These are phyloP conservation scores for Botryotinia globosa DNA, from an alignment of 2,329 filamentous ascomycete species.

Conservation along the genomic window DNA sequence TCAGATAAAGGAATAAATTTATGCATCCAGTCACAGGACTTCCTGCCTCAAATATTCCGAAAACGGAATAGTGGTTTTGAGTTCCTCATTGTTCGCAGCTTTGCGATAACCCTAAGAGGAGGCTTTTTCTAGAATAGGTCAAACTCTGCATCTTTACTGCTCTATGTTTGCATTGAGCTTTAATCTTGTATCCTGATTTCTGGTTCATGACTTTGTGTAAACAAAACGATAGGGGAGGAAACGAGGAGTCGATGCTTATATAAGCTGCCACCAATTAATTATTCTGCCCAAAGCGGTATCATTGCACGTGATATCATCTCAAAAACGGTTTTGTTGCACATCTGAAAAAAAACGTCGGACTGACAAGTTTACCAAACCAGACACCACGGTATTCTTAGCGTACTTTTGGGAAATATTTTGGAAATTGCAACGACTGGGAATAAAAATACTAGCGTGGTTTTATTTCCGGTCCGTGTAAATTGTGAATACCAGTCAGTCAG, in stretches of 20 bases:
- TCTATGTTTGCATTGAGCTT: neutral
- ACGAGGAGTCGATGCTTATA: neutral
- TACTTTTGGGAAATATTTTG: neutral
- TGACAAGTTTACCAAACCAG: neutral
- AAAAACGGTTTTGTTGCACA: neutral
- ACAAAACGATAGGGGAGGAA: neutral
- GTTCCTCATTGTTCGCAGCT: constrained; percentile 9
- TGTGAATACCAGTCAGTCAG: neutral
- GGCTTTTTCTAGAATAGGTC: fast-evolving
- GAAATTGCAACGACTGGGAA: neutral
- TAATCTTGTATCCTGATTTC: neutral
- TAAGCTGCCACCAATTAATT: neutral
- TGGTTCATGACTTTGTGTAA: neutral
- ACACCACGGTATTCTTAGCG: neutral
- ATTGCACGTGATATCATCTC: neutral
- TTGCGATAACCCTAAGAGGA: neutral
- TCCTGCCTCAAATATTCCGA: neutral
- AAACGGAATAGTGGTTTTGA: neutral
- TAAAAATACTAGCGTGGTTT: neutral
- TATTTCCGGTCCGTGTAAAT: neutral
- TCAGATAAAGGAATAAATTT: constrained; percentile 2
- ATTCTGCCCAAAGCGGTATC: neutral
- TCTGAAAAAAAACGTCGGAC: neutral
- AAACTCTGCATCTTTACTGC: fast-evolving
- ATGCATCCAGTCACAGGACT: constrained; percentile 13